Evolutionary conservation across 768 basidiomycete genomes (phyloP), one percentile per base, ranked within the genome.

Genomic region (Leccinum ochraceum): DNA sequence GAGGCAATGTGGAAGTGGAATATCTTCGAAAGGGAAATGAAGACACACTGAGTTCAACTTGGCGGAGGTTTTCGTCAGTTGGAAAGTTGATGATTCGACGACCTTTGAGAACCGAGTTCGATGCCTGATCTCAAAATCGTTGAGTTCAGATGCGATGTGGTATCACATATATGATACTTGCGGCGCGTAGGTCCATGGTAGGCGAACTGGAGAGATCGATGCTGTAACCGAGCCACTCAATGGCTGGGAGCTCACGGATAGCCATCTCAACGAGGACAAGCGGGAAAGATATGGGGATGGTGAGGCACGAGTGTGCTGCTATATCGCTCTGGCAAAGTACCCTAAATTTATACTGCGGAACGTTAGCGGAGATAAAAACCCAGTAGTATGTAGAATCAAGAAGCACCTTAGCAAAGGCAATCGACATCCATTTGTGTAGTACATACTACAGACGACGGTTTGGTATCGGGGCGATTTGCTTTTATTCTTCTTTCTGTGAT

Each of bases 201-300:
- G 60, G 39, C 30, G 60, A 61, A 37, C 60, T 52, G n/a, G 60
- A 61, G 7, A 61, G 51, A 53, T 61, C 60, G 10, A 61, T 54
- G n/a, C 57, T 52, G 14, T 59, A 59, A 8, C 60, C 60, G 46
- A 61, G 60, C 60, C 60, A 61, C 14, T 61, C 52, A 6, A 59
- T 54, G 4, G 60, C 60, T 28, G 60, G 57, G 32, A 61, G 60
- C 30, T 61, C 60, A n/a, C 49, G 60, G 30, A 37, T 17, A n/a
- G 22, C 17, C 56, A 56, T 56, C 44, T 34, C 26, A 9, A 11
- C n/a, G 2, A 44, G n/a, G 37, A 37, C 37, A 11, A 4, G n/a
- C 20, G n/a, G 42, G 37, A 39, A 39, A 39, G 42, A 44, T 44
- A 9, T n/a, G 4, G 42, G 42, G 42, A n/a, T 20, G 42, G 42